A percentile compares a stretch with the other conserved stretches of the same genome.
Evolutionary conservation across 2,329 filamentous ascomycete genomes (phyloP).

Genomic region (Septoria linicola): DNA sequence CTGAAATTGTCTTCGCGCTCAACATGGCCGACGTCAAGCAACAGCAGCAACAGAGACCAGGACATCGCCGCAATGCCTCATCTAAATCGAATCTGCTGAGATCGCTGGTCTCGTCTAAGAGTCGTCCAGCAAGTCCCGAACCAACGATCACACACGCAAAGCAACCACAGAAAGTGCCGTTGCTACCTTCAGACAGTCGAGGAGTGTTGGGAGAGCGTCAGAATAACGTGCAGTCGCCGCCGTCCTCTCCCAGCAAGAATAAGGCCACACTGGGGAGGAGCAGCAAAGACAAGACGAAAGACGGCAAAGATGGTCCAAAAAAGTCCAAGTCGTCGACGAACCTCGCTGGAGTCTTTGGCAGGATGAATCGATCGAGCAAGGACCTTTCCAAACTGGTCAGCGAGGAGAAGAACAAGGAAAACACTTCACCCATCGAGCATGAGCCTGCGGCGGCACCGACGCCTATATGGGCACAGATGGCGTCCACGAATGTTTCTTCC

Average conservation of each 20-base stretch:
- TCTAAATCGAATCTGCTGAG: conserved; percentile 50
- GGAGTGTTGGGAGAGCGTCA: conserved; percentile 36
- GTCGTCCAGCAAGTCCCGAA: conserved; percentile 47
- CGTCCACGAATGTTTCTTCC: conserved; percentile 37
- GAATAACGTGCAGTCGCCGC: conserved; percentile 36
- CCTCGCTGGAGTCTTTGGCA: conserved; percentile 71
- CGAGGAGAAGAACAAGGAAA: conserved; percentile 72
- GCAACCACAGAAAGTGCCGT: conserved; percentile 37
- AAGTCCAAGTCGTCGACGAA: conserved; percentile 84
- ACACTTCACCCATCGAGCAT: conserved; percentile 60
- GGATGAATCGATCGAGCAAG: conserved; percentile 68
- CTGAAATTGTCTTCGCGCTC: not conserved
- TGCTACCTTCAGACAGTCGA: conserved; percentile 41
- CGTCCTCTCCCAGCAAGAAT: conserved; percentile 34
- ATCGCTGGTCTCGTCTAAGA: conserved; percentile 54
- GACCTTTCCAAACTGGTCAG: conserved; percentile 55
- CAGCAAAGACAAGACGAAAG: conserved; percentile 44
- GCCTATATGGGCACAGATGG: conserved; percentile 80
- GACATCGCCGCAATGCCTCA: conserved; percentile 33
- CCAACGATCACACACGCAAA: conserved; percentile 42
- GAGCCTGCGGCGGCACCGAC: conserved; percentile 50
- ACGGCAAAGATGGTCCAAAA: conserved; percentile 43
- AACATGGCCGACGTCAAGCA: conserved; percentile 21
- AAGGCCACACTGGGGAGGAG: conserved; percentile 14
- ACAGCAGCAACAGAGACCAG: conserved; percentile 9